These are phyloP conservation scores for Haplosporangium sp. DNA, from an alignment of 371 early-diverging fungal species.

Conservation along the genomic window DNA sequence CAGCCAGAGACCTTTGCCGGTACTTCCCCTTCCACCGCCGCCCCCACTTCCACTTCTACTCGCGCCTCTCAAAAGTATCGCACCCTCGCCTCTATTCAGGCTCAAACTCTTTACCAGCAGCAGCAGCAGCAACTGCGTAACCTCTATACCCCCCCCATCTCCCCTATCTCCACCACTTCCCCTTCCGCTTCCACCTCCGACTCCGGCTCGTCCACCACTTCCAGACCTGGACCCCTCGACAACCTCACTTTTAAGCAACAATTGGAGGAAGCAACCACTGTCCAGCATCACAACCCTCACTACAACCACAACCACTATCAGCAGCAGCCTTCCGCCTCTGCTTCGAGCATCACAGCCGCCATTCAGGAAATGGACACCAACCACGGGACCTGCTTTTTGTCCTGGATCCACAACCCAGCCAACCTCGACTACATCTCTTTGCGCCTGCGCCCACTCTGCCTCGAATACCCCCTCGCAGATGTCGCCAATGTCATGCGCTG, in stretches of 20 bases:
- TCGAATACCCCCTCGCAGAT: slow-evolving; percentile 47
- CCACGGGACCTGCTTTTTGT: slow-evolving; percentile 50
- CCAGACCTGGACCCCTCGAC: not conserved
- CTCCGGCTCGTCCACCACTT: slow-evolving; percentile 9
- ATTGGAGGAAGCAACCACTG: too few relatives aligned
- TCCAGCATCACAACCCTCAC: too few relatives aligned
- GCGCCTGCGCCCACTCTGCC: slow-evolving; percentile 50
- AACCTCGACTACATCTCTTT: slow-evolving; percentile 54
- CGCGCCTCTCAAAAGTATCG: slow-evolving; percentile 48
- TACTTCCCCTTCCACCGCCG: not conserved
- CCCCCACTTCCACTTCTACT: too few relatives aligned
- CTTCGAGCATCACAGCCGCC: slow-evolving; percentile 31
- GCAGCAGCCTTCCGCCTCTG: slow-evolving; percentile 6
- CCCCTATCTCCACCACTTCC: slow-evolving; percentile 30
- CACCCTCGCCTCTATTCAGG: slow-evolving; percentile 50
- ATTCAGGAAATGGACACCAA: slow-evolving; percentile 50
- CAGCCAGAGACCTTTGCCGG: slow-evolving; percentile 30
- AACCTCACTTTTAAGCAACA: not conserved
- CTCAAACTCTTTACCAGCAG: slow-evolving; percentile 19
- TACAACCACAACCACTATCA: too few relatives aligned
- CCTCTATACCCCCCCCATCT: slow-evolving; percentile 5
- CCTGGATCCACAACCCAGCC: slow-evolving; percentile 53
- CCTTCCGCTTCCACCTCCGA: slow-evolving; percentile 14
- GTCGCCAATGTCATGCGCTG: slow-evolving; percentile 51
- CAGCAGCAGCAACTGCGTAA: slow-evolving; percentile 11